phyloP scores from a whole-genome alignment of 306 rosid species.

The Acacia acuminata region DNA sequence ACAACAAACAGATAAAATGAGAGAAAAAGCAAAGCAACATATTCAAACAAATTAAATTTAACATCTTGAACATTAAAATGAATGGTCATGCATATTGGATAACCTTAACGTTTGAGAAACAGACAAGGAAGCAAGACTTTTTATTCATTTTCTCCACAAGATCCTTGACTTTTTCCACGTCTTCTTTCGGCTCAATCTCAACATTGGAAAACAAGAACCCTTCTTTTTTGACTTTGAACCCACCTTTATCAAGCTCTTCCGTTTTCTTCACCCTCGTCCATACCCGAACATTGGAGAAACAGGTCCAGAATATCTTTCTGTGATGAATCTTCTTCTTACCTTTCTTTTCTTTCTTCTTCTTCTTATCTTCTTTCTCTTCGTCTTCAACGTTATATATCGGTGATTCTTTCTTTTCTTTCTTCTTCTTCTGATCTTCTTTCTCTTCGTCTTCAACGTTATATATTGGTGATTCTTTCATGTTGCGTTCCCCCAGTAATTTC shows the following conservation, averaged over 20 bases:
- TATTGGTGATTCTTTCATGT: neutral
- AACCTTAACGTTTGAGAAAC: conserved; percentile 18
- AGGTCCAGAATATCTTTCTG: conserved; percentile 21
- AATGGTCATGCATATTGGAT: neutral
- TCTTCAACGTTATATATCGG: neutral
- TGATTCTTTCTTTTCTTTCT: too few relatives aligned
- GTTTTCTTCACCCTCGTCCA: neutral
- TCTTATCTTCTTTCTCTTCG: neutral
- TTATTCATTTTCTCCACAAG: conserved; percentile 3
- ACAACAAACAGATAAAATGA: neutral
- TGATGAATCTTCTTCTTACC: neutral
- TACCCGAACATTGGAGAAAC: conserved; percentile 29
- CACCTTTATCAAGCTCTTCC: neutral
- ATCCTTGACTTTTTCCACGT: neutral
- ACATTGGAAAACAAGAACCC: conserved; percentile 32
- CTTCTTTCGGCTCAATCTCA: conserved; percentile 17
- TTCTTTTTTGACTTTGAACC: neutral
- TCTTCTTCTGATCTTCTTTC: too few relatives aligned
- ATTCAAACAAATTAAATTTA: neutral
- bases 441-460: too few relatives aligned
- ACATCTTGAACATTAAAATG: neutral
- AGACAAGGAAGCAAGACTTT: conserved; percentile 18
- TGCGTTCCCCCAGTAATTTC: neutral
- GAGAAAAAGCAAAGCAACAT: neutral
- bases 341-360: neutral